Evolutionary conservation across 192 early-diverging fungal species (phyloP).

Genomic region (Phycomyces blakesleeanus): DNA sequence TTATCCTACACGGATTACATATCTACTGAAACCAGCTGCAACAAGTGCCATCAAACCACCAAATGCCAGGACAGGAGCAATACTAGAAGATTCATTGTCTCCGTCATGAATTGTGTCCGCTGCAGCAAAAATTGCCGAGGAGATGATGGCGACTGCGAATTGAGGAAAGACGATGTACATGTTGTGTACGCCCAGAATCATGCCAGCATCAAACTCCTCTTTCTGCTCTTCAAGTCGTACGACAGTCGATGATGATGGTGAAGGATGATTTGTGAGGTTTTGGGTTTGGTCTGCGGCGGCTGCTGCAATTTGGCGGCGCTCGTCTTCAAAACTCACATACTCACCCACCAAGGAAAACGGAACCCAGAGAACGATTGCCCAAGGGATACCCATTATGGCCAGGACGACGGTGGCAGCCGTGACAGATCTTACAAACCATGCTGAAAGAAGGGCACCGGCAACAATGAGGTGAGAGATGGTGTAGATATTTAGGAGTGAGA

Average conservation of each 20-base stretch:
- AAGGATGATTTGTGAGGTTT: background rate
- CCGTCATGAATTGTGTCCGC: slow-evolving; percentile 18
- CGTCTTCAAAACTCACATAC: slow-evolving; percentile 50
- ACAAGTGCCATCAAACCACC: slow-evolving; percentile 64
- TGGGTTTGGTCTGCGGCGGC: no score
- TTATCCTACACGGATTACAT: slow-evolving; percentile 21
- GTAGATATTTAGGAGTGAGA: slow-evolving; percentile 62
- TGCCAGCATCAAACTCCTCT: slow-evolving; percentile 47
- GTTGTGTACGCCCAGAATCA: slow-evolving; percentile 90
- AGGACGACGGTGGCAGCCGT: slow-evolving; percentile 63
- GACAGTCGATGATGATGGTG: slow-evolving; percentile 2
- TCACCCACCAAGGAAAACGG: slow-evolving; percentile 90
- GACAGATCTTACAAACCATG: slow-evolving; percentile 56
- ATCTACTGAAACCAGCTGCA: slow-evolving; percentile 50
- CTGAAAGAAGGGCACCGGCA: slow-evolving; percentile 61
- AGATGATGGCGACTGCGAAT: slow-evolving; percentile 73
- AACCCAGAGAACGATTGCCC: slow-evolving; percentile 90
- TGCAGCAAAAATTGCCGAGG: slow-evolving; percentile 63
- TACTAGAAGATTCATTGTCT: slow-evolving; percentile 21
- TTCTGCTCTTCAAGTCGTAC: slow-evolving; percentile 6
- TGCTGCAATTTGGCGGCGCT: slow-evolving; percentile 18
- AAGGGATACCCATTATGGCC: slow-evolving; percentile 74
- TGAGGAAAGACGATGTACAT: slow-evolving; percentile 94
- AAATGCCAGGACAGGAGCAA: slow-evolving; percentile 64
- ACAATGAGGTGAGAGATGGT: slow-evolving; percentile 66